These are phyloP conservation scores for Agrocybe chaxingu DNA, from an alignment of 768 basidiomycete species.

Conservation along the genomic window DNA sequence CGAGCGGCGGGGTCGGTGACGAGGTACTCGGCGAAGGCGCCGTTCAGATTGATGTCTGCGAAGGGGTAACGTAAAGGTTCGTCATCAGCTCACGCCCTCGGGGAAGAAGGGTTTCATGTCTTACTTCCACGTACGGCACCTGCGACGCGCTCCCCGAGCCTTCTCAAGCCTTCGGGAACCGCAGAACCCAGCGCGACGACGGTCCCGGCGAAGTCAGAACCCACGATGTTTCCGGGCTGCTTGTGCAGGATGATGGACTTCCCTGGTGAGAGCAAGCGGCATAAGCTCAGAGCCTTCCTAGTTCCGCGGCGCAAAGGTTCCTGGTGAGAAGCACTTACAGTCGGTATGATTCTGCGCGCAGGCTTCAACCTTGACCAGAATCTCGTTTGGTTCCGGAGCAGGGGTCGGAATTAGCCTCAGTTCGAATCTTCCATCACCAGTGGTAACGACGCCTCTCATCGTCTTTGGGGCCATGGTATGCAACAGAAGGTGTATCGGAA, in stretches of 20 bases:
- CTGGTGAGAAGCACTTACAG: constrained; percentile 12
- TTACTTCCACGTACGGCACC: constrained; percentile 19
- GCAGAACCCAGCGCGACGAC: constrained; percentile 16
- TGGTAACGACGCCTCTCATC: constrained; percentile 22
- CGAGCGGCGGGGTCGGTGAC: constrained; percentile 9
- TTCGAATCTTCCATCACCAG: constrained; percentile 15
- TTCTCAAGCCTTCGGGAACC: constrained; percentile 10
- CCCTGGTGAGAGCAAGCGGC: constrained; percentile 7
- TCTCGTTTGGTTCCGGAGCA: constrained; percentile 9
- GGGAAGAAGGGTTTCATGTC: not conserved
- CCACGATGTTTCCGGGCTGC: constrained; percentile 17
- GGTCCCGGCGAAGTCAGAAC: constrained; percentile 22
- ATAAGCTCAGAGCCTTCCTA: not conserved
- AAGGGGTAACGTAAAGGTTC: constrained; percentile 1
- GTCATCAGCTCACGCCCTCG: not conserved
- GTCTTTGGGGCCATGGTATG: constrained; percentile 7
- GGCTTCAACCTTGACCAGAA: constrained; percentile 21
- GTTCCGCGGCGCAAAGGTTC: not conserved
- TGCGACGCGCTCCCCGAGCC: constrained; percentile 18
- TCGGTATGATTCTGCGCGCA: constrained; percentile 24
- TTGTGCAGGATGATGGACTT: constrained; percentile 13
- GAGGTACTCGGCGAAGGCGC: constrained; percentile 19
- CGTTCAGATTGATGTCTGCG: constrained; percentile 14
- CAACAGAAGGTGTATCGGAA: not conserved
- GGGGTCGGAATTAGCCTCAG: constrained; percentile 15